Percentiles rank a stretch among this genome's conserved stretches.
Evolutionary conservation across 164 flowering plant species (phyloP).

Genomic region (Echeveria elegans): DNA sequence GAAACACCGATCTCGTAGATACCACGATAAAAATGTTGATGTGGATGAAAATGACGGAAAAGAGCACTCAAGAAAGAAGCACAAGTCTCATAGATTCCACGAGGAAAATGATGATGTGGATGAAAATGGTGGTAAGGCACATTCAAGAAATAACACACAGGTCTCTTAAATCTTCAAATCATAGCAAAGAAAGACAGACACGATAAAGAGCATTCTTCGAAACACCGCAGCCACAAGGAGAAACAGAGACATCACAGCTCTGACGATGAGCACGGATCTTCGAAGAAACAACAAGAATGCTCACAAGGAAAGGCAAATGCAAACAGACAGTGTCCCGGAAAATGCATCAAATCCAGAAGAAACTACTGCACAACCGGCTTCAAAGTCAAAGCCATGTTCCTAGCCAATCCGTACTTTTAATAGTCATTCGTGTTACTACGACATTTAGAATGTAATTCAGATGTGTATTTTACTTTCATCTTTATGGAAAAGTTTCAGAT

Average conservation of each 20-base stretch:
- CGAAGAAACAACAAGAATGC: constrained; percentile 1
- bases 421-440: not conserved
- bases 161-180: constrained; percentile 15
- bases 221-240: no score
- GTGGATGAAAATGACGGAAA: no score
- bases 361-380: not conserved
- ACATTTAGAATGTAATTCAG: not conserved
- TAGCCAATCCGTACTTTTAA: not conserved
- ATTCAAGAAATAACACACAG: not conserved
- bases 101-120: no score
- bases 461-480: no score
- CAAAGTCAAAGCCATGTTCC: not conserved
- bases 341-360: not conserved
- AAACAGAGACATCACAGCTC: constrained; percentile 27
- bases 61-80: no score
- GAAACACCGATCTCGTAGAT: no score
- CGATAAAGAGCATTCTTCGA: no score
- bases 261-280: constrained; percentile 30
- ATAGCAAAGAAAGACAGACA: no score
- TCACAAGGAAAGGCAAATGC: not conserved
- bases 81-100: no score
- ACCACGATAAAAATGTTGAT: no score
- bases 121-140: constrained; percentile 19
- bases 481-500: no score
- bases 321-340: not conserved